Percentiles rank a stretch among this genome's conserved stretches.
Evolutionary conservation across 2,329 filamentous ascomycete species (phyloP).

Genomic region (Penicillium sp.): DNA sequence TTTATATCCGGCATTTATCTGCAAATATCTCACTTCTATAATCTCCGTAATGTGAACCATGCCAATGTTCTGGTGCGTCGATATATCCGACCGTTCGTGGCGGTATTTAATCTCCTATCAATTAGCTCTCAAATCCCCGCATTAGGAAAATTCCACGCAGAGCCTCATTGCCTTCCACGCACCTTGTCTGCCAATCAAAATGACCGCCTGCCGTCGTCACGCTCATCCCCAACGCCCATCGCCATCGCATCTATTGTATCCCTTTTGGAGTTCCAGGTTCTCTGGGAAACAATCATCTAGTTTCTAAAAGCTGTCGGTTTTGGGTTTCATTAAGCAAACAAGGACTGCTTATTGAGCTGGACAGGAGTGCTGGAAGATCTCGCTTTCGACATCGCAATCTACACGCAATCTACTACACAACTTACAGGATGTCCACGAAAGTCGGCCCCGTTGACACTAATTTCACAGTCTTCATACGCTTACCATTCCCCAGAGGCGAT

Average conservation of each 20-base stretch:
- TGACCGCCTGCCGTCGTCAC: slow-evolving; percentile 5
- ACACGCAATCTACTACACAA: slow-evolving; percentile 2
- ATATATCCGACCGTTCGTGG: background rate
- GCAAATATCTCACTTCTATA: background rate
- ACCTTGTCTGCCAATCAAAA: slow-evolving; percentile 11
- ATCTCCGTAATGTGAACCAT: background rate
- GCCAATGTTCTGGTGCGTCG: background rate
- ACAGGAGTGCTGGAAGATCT: background rate
- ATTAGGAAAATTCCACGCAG: background rate
- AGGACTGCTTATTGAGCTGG: background rate
- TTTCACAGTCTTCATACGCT: slow-evolving; percentile 76
- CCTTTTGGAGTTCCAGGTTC: background rate
- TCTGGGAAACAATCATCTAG: background rate
- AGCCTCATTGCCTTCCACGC: background rate
- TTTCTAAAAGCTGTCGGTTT: background rate
- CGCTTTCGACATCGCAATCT: slow-evolving; percentile 2
- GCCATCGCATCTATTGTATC: slow-evolving; percentile 3
- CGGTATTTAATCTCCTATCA: background rate
- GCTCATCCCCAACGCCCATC: slow-evolving; percentile 7
- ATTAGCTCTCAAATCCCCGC: background rate
- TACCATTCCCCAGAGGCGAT: slow-evolving; percentile 83
- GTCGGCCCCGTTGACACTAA: slow-evolving; percentile 20
- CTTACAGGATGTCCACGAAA: slow-evolving; percentile 15
- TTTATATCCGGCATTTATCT: background rate
- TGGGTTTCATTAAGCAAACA: background rate